phyloP scores from a whole-genome alignment of 805 yeast genomes.

The Aciculoconidium aculeatum region DNA sequence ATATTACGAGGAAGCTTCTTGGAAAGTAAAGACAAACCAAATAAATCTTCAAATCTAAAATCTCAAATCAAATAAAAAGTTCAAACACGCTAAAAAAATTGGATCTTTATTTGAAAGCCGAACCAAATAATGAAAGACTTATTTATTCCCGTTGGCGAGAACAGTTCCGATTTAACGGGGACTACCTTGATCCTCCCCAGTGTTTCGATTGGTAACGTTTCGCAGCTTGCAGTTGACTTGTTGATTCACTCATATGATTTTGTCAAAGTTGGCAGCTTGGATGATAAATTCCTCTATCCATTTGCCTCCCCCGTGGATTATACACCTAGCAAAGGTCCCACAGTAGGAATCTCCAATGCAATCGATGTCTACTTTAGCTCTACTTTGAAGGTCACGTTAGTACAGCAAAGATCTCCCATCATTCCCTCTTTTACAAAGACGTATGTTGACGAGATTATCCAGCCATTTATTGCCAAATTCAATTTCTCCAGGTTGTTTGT shows the following conservation, averaged over 20 bases:
- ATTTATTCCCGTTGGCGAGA: too few species aligned
- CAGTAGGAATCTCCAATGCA: conserved; percentile 46
- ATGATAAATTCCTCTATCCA: conserved; percentile 64
- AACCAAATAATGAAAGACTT: too few species aligned
- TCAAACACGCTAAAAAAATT: too few species aligned
- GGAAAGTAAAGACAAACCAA: too few species aligned
- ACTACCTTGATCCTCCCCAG: conserved; percentile 65
- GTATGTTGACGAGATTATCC: conserved; percentile 47
- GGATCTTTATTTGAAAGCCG: too few species aligned
- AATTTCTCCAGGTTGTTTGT: conserved; percentile 45
- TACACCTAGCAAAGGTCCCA: conserved; percentile 2
- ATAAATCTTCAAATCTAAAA: too few species aligned
- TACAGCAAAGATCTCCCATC: conserved; percentile 82
- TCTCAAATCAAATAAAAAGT: too few species aligned
- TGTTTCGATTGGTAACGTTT: conserved; percentile 83
- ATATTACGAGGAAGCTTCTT: too few species aligned
- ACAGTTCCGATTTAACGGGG: too few species aligned
- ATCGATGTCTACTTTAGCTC: conserved; percentile 57
- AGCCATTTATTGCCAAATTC: conserved; percentile 40
- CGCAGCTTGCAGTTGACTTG: conserved; percentile 75
- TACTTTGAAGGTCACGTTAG: conserved; percentile 40
- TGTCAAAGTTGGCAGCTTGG: conserved; percentile 47
- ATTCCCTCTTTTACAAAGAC: conserved; percentile 53
- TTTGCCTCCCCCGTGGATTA: conserved; percentile 76
- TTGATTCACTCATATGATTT: conserved; percentile 59